Base-by-base conservation (phyloP, 2,329 filamentous ascomycete genomes). In the Didymella pomorum region DNA sequence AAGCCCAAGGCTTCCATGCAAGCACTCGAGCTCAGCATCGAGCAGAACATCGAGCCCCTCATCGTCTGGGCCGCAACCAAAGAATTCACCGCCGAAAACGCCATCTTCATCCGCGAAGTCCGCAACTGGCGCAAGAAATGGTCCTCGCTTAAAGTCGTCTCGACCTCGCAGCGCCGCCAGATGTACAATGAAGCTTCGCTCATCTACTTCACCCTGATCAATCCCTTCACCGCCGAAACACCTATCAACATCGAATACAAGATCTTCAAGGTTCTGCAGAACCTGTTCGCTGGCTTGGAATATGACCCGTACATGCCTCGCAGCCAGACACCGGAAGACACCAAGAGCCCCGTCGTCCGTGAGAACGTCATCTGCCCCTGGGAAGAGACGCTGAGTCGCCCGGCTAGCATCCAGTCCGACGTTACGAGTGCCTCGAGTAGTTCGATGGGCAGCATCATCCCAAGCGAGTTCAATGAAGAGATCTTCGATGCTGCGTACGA, bases 191-290 rank as follows among this genome's bases (percentile, higher is more conserved):
- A 77, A 52, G 74, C 74, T 14, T 73, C 72, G 0, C 69, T 77
- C 41, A 76, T 77, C 57, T 77, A 71, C 63, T 76, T 75, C 62
- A 74, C 74, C 3, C 70, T 77, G n/a, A 49, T 77, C 51, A 74
- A 76, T 51, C 73, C 74, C 9, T 75, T 73, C 60, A 76, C 74
- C 3, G 74, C 74, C 14, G 74, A 76, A 47, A 68, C 67, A 4
- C 72, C 74, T 1, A 76, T 77, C 67, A 77, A 77, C 54, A 76
- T 77, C 55, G 74, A 76, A 35, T 77, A 76, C 68, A 77, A 76
- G 59, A 66, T 76, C 56, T 76, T 76, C 70, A 75, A 74, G 35
- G 64, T 62, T 8, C 62, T 77, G 8, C 74, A 77, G 42, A 52
- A 52, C 23, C 64, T 65, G 3, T 77, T 77, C 37, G 64, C 71